Base-by-base conservation (phyloP, 2,329 filamentous ascomycete genomes). In the Fusarium phyllophilum region DNA sequence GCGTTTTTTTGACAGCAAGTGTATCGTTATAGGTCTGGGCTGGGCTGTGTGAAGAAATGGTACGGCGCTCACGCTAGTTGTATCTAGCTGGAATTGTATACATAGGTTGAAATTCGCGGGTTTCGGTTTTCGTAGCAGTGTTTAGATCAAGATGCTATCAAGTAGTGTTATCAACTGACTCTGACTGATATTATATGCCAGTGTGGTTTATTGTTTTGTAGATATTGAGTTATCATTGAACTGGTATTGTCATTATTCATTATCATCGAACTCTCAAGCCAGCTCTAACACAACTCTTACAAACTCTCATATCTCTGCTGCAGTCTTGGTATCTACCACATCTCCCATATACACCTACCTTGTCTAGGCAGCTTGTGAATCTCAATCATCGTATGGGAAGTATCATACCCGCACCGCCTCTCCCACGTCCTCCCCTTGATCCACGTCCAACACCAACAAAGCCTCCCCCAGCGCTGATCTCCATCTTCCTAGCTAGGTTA, bases 11-110 rank as follows among this genome's bases (percentile, higher is more conserved):
- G 45, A 48, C 26, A 48, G 26, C 26, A 22, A 48, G 18, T 42
- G 42, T 56, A 31, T 33, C 33, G 52, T 55, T 59, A 68, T 55
- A 70, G 45, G 46, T 41, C n/a, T 36, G 48, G 52, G 11, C 22
- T 41, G 60, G 56, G 38, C 45, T 54, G 45, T 64, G 61, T 54
- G 59, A 34, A 45, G 54, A 38, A 38, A 52, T 66, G 61, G 54
- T 54, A 70, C 24, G 74, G 79, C 74, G 78, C 78, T 81, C 57
- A 65, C 65, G 75, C 72, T 78, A 75, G 71, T 74, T 70, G 66
- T 59, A 66, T 72, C 68, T 72, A 45, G 72, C 71, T 73, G 67
- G 73, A 55, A 70, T 76, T 78, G 71, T 75, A 74, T 77, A 78
- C 74, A 78, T 73, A 77, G 69, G 56, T 39, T 67, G 57, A 57